Evolutionary conservation across 495 filamentous ascomycete genomes (phyloP).

Genomic region (Venustampulla echinocandica): DNA sequence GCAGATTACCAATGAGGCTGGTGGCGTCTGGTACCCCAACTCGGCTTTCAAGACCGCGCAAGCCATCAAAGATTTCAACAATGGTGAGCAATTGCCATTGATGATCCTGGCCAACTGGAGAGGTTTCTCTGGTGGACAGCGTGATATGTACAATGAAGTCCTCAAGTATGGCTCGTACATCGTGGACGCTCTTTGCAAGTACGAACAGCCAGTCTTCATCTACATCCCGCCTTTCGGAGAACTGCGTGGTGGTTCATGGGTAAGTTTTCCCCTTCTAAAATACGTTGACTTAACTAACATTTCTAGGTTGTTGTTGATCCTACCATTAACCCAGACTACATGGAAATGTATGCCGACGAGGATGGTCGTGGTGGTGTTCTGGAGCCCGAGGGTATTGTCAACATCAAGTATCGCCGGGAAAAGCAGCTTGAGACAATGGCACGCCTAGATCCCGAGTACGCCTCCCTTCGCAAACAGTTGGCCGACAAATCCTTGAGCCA

Average conservation of each 20-base stretch:
- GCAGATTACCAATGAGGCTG: constrained; percentile 85
- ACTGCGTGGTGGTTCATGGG: constrained; percentile 96
- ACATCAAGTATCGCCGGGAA: constrained; percentile 96
- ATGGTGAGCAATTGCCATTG: constrained; percentile 92
- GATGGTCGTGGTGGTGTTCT: constrained; percentile 94
- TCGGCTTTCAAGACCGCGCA: constrained; percentile 99
- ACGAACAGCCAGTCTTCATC: constrained; percentile 95
- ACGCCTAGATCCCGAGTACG: constrained; percentile 78
- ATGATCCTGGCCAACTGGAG: constrained; percentile 99
- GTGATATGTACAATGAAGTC: constrained; percentile 99
- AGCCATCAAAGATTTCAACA: constrained; percentile 97
- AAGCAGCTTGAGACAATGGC: constrained; percentile 98
- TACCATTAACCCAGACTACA: constrained; percentile 89
- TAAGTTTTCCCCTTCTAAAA: constrained; percentile 29
- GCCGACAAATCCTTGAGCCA: constrained; percentile 57
- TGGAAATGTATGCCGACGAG: constrained; percentile 99
- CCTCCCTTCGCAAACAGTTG: constrained; percentile 67
- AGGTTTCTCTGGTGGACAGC: constrained; percentile 98
- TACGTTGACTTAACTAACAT: constrained; percentile 10
- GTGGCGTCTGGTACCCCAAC: constrained; percentile 99
- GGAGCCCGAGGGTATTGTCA: constrained; percentile 95
- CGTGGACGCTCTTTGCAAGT: constrained; percentile 95
- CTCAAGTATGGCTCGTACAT: constrained; percentile 99
- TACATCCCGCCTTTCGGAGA: constrained; percentile 97
- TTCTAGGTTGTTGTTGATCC: constrained; percentile 84